Evolutionary conservation across 352 stramenopile genomes (phyloP), one percentile per base, ranked within the genome.

Genomic region (Phytophthora idaei): DNA sequence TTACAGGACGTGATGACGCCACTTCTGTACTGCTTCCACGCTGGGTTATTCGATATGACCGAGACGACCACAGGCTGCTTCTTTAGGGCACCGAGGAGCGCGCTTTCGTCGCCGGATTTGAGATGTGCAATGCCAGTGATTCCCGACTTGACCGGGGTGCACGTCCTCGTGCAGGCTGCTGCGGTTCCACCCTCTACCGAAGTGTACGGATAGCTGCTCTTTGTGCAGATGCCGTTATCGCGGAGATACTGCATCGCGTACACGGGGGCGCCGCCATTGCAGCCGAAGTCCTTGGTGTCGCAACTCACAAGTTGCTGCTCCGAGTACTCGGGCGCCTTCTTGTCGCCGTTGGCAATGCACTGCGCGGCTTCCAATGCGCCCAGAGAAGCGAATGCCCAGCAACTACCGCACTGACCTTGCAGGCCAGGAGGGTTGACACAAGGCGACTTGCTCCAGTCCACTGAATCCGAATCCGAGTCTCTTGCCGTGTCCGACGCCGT

Each of bases 11-110:
- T 81, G 34, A 98, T 75, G 5, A 99, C 91, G 25, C 98, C 97
- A 31, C 78, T 77, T 42, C 79, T 89, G 93, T 99, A 99, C 66
- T 99, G 97, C 85, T 99, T 97, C 80, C 98, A 99, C n/a, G 83
- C 86, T 46, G 83, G 82, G 69, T 98, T 92, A 74, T 96, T 85
- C 1, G 97, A 97, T 34, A 98, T 80, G 32, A 99, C 97, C 1
- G 95, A 97, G 15, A 98, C 87, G 28, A 93, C 90, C 8, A 99
- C 95, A 0, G 98, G 97, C 65, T 98, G 92, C 70, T 95, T 83
- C 44, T 93, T 76, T n/a, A 99, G 57, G 5, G 96, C 95, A 3
- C 76, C 72, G 17, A 95, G 71, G 0, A 99, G 70, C 1, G 77
- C 85, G 14, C 78, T 80, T 58, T 98, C 85, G 49, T 85, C 73